Evolutionary conservation across 2,329 filamentous ascomycete species (phyloP).

Genomic region (Alternaria burnsii): DNA sequence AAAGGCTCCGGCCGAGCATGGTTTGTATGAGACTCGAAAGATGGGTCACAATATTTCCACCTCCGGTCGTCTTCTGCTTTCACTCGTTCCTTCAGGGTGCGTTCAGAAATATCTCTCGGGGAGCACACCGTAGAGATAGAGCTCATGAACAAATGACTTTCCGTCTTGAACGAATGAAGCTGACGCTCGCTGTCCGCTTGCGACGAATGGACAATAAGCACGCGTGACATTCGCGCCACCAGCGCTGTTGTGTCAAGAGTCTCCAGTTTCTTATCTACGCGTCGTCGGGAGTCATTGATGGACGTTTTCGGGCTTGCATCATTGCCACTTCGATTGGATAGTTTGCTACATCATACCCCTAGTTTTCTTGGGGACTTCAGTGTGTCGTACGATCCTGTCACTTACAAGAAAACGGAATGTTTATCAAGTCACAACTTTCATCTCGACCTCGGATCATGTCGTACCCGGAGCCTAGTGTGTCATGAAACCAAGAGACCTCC

Average conservation of each 20-base stretch:
- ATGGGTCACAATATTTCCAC: background rate
- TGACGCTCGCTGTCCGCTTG: background rate
- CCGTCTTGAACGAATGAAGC: background rate
- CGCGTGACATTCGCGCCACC: background rate
- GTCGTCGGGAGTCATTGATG: background rate
- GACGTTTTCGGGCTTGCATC: background rate
- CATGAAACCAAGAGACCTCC: slow-evolving; percentile 10
- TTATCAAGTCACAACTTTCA: background rate
- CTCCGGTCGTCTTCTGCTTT: background rate
- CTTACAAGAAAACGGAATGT: background rate
- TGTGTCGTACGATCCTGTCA: background rate
- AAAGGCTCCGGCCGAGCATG: background rate
- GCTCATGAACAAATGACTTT: background rate
- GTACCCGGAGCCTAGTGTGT: slow-evolving; percentile 6
- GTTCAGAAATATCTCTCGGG: background rate
- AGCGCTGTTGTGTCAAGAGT: background rate
- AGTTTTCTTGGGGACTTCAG: background rate
- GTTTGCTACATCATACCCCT: background rate
- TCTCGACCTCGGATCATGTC: slow-evolving; percentile 6
- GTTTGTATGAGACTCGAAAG: background rate
- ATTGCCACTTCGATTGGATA: background rate
- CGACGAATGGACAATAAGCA: background rate
- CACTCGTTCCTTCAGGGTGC: background rate
- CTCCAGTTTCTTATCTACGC: background rate
- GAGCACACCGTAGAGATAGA: background rate